These are phyloP conservation scores for Cyberlindnera lachancei DNA, from an alignment of 805 yeast species.

Conservation along the genomic window DNA sequence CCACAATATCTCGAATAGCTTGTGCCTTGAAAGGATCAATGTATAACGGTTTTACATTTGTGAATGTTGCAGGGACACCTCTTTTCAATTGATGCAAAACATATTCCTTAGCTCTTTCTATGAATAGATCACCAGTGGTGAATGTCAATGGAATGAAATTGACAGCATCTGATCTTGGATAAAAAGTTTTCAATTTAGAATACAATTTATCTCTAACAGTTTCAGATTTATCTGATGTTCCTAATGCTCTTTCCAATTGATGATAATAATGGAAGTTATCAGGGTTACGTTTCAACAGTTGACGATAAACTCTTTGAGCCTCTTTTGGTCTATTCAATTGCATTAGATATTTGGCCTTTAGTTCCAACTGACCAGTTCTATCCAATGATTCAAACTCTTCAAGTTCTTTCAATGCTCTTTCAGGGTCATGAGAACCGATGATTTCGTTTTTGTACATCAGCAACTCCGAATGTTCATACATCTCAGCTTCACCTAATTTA, in stretches of 20 bases:
- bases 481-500: slow-evolving; percentile 56
- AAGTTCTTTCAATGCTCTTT: slow-evolving; percentile 49
- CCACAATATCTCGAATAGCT: slow-evolving; percentile 46
- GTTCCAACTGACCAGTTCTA: slow-evolving; percentile 53
- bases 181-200: slow-evolving; percentile 54
- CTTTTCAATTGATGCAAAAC: slow-evolving; percentile 54
- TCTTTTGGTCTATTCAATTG: slow-evolving; percentile 50
- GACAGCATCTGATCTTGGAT: slow-evolving; percentile 82
- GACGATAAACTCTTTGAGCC: slow-evolving; percentile 62
- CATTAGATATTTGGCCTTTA: slow-evolving; percentile 55
- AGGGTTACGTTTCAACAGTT: slow-evolving; percentile 76
- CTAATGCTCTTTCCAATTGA: slow-evolving; percentile 58
- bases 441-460: slow-evolving; percentile 63
- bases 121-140: slow-evolving; percentile 47
- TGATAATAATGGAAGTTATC: slow-evolving; percentile 63
- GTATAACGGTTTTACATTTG: slow-evolving; percentile 76
- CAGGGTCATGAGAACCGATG: slow-evolving; percentile 45
- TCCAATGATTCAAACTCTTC: slow-evolving; percentile 48
- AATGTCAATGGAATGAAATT: slow-evolving; percentile 71
- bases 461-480: slow-evolving; percentile 77
- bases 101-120: slow-evolving; percentile 42
- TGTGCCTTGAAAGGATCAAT: slow-evolving; percentile 28
- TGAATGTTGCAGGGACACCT: slow-evolving; percentile 88
- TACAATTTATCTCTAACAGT: slow-evolving; percentile 54
- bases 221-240: slow-evolving; percentile 37